A percentile compares a stretch with the other conserved stretches of the same genome.
Conservation (phyloP, 345 rosid species). For the Sonneratia caseolaris region DNA sequence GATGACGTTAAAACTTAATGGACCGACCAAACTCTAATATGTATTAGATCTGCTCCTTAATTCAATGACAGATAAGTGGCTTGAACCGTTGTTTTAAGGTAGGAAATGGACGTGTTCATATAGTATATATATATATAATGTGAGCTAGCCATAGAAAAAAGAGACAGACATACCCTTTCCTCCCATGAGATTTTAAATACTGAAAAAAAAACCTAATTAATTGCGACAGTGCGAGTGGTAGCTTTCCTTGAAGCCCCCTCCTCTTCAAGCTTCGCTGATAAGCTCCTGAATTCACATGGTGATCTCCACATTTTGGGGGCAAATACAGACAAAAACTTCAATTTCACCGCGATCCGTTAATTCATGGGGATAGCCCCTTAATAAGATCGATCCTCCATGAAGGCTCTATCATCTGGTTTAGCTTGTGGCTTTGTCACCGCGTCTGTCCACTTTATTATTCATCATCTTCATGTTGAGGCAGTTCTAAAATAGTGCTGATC, state of each 20-base stretch:
- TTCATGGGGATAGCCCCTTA: background rate
- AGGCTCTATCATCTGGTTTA: background rate
- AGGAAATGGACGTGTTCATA: no score
- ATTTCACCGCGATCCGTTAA: background rate
- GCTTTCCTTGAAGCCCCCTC: background rate
- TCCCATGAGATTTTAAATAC: background rate
- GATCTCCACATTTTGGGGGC: background rate
- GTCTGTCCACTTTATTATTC: background rate
- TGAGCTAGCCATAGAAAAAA: background rate
- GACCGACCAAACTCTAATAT: no score
- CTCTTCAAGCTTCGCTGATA: background rate
- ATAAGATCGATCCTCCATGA: background rate
- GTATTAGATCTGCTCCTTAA: no score
- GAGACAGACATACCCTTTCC: background rate
- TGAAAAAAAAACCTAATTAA: background rate
- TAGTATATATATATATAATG: no score
- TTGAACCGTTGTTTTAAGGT: no score
- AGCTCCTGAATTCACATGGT: background rate
- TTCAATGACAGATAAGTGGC: no score
- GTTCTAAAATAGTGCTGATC: background rate
- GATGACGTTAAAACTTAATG: no score
- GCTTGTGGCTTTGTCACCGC: background rate
- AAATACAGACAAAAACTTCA: background rate
- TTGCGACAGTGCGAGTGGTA: background rate
- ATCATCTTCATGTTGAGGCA: background rate